Base-by-base conservation (phyloP, 345 rosid species). In the Chamaenerion angustifolium region DNA sequence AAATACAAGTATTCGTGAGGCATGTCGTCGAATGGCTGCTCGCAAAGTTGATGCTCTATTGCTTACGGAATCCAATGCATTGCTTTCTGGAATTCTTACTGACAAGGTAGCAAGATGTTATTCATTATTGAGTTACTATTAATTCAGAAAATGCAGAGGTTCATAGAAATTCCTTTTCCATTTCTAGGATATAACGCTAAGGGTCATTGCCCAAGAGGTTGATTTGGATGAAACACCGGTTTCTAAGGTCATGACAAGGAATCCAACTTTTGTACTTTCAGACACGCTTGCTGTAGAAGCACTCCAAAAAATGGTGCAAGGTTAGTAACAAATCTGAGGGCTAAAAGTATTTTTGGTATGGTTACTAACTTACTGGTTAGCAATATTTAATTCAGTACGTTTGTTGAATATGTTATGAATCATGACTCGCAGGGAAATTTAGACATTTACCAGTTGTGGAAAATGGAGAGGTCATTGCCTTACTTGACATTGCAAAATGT, bases 391-490 rank as follows among this genome's bases (percentile, higher is more conserved):
- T 31, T 2, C 25, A 21, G 2, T n/a, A 5, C 27, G 27, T 5
- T 5, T 23, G 37, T 8, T 31, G 37, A 31, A 31, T 31, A 3
- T 31, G 7, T 31, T 8, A 31, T 31, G 37, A 31, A 31, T 31
- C 37, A 7, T 31, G 37, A 21, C 37, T 7, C 37, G 8, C 82
- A 93, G 99, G 97, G 56, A 93, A 88, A 55, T 93, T 93, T 46
- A 85, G 99, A 62, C 99, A 93, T 77, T 71, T 93, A 66, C 99
- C 99, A 17, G 99, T 93, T 58, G 99, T 93, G 46, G 97, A 93
- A 66, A 93, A 82, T 57, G 99, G 99, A n/a, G 99, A 85, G 73
- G 99, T 93, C 42, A 81, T 93, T 75, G 99, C 99, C 48, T 69
- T 93, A 56, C 82, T 93, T 27, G 97, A 93, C 51, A 93, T 88